Evolutionary conservation across 2,329 filamentous ascomycete genomes (phyloP).

Genomic region (Fusarium verticillioides): DNA sequence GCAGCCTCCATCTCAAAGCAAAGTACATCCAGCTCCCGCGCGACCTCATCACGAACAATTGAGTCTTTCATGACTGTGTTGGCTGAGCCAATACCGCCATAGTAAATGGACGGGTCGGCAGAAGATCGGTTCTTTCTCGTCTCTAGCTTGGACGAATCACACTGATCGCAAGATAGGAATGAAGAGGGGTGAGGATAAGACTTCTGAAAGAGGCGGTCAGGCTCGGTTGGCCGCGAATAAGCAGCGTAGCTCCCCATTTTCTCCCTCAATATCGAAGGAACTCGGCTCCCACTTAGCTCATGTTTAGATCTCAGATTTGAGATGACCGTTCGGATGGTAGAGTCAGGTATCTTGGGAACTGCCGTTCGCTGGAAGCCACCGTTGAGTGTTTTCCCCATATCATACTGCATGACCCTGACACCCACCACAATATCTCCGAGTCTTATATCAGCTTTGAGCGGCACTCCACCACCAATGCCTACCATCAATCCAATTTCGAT

Average conservation of each 20-base stretch:
- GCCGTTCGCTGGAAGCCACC: accelerated
- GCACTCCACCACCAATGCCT: conserved; percentile 38
- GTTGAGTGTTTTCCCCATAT: conserved; percentile 19
- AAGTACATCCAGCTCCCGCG: background rate
- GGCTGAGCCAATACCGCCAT: accelerated
- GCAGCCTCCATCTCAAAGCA: background rate
- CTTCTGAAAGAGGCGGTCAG: background rate
- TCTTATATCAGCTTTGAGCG: conserved; percentile 31
- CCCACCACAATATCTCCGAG: conserved; percentile 45
- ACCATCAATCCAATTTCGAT: conserved; percentile 35
- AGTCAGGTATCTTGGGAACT: accelerated
- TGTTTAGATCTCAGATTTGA: background rate
- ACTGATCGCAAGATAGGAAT: accelerated
- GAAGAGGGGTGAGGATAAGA: no score
- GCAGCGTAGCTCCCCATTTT: accelerated
- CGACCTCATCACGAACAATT: accelerated
- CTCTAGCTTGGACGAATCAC: accelerated
- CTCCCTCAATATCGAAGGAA: accelerated
- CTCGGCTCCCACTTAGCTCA: accelerated
- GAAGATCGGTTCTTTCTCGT: no score
- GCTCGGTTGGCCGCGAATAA: accelerated
- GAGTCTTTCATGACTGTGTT: background rate
- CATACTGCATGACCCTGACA: conserved; percentile 41
- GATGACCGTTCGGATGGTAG: background rate
- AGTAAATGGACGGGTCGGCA: no score